Percentiles rank a stretch among this genome's conserved stretches.
phyloP scores from a whole-genome alignment of 805 yeast species.

The Nakazawaea wickerhamii region DNA sequence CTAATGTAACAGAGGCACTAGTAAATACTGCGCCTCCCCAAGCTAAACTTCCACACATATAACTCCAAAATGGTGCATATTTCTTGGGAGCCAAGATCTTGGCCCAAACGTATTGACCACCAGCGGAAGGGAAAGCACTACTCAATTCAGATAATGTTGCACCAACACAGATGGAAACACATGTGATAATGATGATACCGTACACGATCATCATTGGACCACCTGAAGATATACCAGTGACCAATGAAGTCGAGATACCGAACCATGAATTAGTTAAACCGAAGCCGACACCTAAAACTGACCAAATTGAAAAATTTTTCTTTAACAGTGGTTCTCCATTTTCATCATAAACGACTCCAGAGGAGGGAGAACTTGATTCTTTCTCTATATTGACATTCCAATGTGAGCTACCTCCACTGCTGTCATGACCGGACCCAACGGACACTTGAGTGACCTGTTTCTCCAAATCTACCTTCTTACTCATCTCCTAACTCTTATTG shows the following conservation, averaged over 20 bases:
- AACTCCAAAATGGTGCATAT: slow-evolving; percentile 44
- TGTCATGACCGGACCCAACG: neutral
- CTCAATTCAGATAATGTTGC: slow-evolving; percentile 48
- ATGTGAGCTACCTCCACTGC: neutral
- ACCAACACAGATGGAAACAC: slow-evolving; percentile 42
- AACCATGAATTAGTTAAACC: slow-evolving; percentile 60
- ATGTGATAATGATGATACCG: slow-evolving; percentile 48
- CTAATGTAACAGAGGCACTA: slow-evolving; percentile 51
- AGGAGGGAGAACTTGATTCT: neutral
- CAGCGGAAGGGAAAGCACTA: slow-evolving; percentile 50
- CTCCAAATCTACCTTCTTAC: neutral
- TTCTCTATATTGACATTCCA: neutral
- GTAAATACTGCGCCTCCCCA: slow-evolving; percentile 61
- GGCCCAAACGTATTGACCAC: slow-evolving; percentile 59
- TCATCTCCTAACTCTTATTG: neutral
- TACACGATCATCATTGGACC: slow-evolving; percentile 55
- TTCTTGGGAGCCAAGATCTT: slow-evolving; percentile 45
- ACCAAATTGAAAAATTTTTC: slow-evolving; percentile 38
- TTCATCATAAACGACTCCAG: slow-evolving; percentile 1
- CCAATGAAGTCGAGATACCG: slow-evolving; percentile 51
- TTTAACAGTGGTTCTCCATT: slow-evolving; percentile 22
- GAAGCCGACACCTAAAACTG: slow-evolving; percentile 53
- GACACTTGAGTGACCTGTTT: neutral
- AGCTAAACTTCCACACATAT: slow-evolving; percentile 56
- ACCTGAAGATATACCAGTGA: slow-evolving; percentile 50